Conservation (phyloP, 345 rosid genomes). For the Populus euphratica region DNA sequence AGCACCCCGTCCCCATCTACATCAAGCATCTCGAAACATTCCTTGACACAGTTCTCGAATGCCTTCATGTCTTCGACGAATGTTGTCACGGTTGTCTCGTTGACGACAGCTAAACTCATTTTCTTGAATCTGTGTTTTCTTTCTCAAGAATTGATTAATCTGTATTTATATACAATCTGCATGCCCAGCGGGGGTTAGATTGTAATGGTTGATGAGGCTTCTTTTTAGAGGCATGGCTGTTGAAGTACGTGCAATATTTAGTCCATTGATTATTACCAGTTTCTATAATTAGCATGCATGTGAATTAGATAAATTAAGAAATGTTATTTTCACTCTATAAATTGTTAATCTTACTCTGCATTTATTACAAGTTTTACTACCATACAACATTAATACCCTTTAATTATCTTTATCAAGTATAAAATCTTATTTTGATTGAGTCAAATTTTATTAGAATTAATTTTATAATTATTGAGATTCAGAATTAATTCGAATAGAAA, state of each 20-base stretch:
- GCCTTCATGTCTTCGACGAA: constrained; percentile 33
- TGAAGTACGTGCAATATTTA: not conserved
- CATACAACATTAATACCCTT: too few species aligned
- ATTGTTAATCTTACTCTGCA: too few species aligned
- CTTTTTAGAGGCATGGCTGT: not conserved
- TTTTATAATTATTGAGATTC: too few species aligned
- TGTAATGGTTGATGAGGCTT: not conserved
- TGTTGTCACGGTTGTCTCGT: constrained; percentile 34
- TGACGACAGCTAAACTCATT: constrained; percentile 41
- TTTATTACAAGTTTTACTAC: too few species aligned
- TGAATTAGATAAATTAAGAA: too few species aligned
- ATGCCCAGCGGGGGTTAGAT: not conserved
- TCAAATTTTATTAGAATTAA: too few species aligned
- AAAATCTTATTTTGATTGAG: too few species aligned
- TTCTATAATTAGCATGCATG: too few species aligned
- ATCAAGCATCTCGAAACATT: constrained; percentile 39
- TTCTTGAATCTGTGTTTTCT: not conserved
- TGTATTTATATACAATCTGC: not conserved
- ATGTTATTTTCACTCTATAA: too few species aligned
- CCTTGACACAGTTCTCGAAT: constrained; percentile 27
- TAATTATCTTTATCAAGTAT: too few species aligned
- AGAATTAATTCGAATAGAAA: too few species aligned
- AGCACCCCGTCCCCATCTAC: constrained; percentile 36
- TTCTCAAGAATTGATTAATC: not conserved
- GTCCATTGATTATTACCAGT: too few species aligned